Evolutionary conservation across 805 yeast genomes (phyloP).

Genomic region (Yamadazyma insecticola): DNA sequence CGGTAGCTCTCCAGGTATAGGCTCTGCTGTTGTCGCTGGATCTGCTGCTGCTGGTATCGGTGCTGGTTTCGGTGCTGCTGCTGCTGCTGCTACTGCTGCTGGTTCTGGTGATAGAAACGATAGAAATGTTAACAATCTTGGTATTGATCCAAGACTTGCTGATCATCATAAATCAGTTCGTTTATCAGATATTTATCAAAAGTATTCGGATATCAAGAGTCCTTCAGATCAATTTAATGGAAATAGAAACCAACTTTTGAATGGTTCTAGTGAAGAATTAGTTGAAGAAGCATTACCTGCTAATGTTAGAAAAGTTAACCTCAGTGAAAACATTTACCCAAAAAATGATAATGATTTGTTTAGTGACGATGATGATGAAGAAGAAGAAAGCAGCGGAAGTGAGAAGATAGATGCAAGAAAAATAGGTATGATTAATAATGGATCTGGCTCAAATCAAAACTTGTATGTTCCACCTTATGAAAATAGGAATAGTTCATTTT

Average conservation of each 20-base stretch:
- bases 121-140: slow-evolving; percentile 7
- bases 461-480: slow-evolving; percentile 13
- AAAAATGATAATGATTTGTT: slow-evolving; percentile 33
- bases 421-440: slow-evolving; percentile 11
- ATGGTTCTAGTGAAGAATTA: slow-evolving; percentile 32
- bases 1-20: neutral
- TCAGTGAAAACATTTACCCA: slow-evolving; percentile 30
- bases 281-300: slow-evolving; percentile 32
- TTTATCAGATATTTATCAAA: slow-evolving; percentile 40
- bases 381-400: slow-evolving; percentile 14
- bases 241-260: slow-evolving; percentile 30
- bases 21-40: neutral
- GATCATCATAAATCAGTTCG: slow-evolving; percentile 33
- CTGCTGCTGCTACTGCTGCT: slow-evolving; percentile 3
- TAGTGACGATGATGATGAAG: slow-evolving; percentile 27
- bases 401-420: slow-evolving; percentile 19
- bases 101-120: neutral
- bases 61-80: neutral
- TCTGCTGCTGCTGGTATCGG: no score
- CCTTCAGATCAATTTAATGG: slow-evolving; percentile 37
- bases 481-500: slow-evolving; percentile 28
- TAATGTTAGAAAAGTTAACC: slow-evolving; percentile 22
- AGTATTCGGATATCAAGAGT: slow-evolving; percentile 33
- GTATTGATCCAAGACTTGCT: slow-evolving; percentile 3
- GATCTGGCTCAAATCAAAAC: slow-evolving; percentile 1